Percentiles rank a stretch among this genome's conserved stretches.
These are phyloP conservation scores for Chenopodium album DNA, from an alignment of 148 eudicot genomes.

Conservation along the genomic window DNA sequence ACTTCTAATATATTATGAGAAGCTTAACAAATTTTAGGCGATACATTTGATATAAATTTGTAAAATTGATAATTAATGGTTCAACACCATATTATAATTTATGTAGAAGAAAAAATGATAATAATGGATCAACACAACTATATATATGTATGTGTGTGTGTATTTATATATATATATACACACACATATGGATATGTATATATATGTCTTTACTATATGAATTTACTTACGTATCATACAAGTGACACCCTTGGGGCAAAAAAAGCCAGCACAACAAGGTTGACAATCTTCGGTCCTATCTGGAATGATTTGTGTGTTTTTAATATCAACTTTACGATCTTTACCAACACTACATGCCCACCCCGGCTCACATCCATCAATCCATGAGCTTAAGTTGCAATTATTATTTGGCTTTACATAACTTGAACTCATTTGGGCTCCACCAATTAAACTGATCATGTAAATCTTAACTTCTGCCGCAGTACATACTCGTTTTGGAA, in stretches of 20 bases:
- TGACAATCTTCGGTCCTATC: conserved; percentile 51
- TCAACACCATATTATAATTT: no score
- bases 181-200: no score
- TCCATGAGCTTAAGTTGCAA: conserved; percentile 80
- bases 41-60: no score
- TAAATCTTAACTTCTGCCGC: conserved; percentile 87
- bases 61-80: no score
- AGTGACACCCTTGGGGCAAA: conserved; percentile 93
- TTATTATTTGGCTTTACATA: conserved; percentile 72
- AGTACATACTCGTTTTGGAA: conserved; percentile 65
- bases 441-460: conserved; percentile 60
- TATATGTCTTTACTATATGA: no score
- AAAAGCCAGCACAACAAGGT: conserved; percentile 92
- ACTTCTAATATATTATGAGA: no score
- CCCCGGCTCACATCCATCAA: conserved; percentile 87
- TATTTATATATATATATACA: no score
- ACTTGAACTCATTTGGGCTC: conserved; percentile 37
- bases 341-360: conserved; percentile 64
- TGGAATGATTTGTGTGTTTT: conserved; percentile 55
- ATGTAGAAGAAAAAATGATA: no score
- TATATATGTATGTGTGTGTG: no score
- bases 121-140: no score
- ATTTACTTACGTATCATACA: conserved; percentile 95
- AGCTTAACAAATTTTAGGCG: no score
- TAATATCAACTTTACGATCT: conserved; percentile 53